Evolutionary conservation across 177 flowering plant genomes (phyloP).

Genomic region (Vitis hybrid): DNA sequence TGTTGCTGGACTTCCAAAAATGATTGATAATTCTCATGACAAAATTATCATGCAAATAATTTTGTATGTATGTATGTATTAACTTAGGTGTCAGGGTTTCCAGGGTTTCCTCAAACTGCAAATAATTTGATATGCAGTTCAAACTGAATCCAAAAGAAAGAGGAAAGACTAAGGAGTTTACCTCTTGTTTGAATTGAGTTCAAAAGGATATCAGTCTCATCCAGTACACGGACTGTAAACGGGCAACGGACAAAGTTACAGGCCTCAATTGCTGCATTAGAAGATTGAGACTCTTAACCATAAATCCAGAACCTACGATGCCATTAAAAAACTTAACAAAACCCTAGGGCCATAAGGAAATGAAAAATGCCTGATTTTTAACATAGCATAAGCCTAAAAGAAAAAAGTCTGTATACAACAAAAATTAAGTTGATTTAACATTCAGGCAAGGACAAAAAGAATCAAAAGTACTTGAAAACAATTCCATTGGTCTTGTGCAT

Average conservation of each 20-base stretch:
- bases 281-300: slow-evolving; percentile 9
- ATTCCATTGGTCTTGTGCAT: too few relatives aligned
- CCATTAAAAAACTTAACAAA: not conserved
- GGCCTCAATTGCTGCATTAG: slow-evolving; percentile 74
- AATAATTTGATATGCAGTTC: too few relatives aligned
- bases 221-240: slow-evolving; percentile 52
- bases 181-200: slow-evolving; percentile 62
- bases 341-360: not conserved
- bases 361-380: too few relatives aligned
- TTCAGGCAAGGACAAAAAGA: too few relatives aligned
- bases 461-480: too few relatives aligned
- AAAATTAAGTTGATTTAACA: too few relatives aligned
- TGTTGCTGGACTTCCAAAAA: too few relatives aligned
- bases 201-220: slow-evolving; percentile 57
- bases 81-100: too few relatives aligned
- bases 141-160: not conserved
- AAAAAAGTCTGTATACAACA: too few relatives aligned
- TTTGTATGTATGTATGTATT: not conserved
- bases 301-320: not conserved
- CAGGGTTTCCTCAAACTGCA: too few relatives aligned
- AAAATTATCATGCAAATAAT: not conserved
- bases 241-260: slow-evolving; percentile 38
- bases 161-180: slow-evolving; percentile 17
- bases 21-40: not conserved
- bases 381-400: too few relatives aligned